Conservation (phyloP, 2,329 filamentous ascomycete genomes). For the Botrytis deweyae region DNA sequence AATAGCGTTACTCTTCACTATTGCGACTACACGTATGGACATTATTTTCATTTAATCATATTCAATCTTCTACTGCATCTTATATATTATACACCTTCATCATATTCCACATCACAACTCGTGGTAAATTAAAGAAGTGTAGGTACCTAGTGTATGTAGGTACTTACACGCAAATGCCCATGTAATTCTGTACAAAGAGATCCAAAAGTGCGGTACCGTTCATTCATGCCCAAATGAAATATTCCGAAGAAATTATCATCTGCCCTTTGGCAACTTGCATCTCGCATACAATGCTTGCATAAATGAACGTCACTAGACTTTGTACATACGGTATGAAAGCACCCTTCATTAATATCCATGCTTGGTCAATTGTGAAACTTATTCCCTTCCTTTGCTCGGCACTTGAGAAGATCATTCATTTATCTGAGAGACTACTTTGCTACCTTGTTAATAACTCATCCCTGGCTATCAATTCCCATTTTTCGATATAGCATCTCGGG, state of each 20-base stretch:
- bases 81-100: not conserved
- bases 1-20: not conserved
- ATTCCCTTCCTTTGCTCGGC: conserved; percentile 12
- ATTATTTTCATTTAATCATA: not conserved
- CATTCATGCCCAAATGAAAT: conserved; percentile 10
- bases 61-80: not conserved
- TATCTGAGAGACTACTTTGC: conserved; percentile 5
- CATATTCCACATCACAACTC: not conserved
- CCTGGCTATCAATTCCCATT: conserved; percentile 14
- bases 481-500: not conserved
- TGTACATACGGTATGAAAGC: not conserved
- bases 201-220: conserved; percentile 14
- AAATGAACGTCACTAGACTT: conserved; percentile 18
- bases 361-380: conserved; percentile 11
- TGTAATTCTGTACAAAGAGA: not conserved
- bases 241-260: conserved; percentile 13
- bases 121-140: not conserved
- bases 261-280: conserved; percentile 15
- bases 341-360: not conserved
- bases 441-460: conserved; percentile 6
- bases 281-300: conserved; percentile 17
- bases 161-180: not conserved
- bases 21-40: not conserved
- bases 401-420: conserved; percentile 19
- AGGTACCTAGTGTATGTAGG: not conserved